Base-by-base conservation (phyloP, 2,329 filamentous ascomycete genomes). In the Fusarium redolens region DNA sequence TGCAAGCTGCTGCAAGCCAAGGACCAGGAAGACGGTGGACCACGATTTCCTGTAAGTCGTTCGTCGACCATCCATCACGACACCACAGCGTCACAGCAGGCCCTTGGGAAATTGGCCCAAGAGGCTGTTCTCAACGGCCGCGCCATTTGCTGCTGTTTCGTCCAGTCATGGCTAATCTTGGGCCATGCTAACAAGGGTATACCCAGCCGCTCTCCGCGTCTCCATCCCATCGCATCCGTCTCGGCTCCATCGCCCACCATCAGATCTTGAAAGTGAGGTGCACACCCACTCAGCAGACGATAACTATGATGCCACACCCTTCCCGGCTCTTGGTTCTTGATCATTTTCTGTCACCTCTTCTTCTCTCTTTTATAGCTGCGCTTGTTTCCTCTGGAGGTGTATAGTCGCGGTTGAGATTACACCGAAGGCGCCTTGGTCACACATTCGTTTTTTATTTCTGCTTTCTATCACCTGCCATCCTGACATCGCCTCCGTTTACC, bases 71-170 rank as follows among this genome's bases (percentile, higher is more conserved):
- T 76, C 50, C 50, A 54, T 40, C 72, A 75, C 68, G 68, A 66
- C 69, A 77, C 61, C 58, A 63, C 73, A 54, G 73, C 73, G 76
- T 78, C 76, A 76, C 66, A 76, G 67, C 62, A 77, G 75, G 74
- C 52, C 51, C 67, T 45, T 61, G 69, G 76, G 76, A 78, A 71
- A 78, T 78, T 77, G 67, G 61, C 72, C 69, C 54, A 59, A 65
- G 62, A 67, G 64, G 62, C 65, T 68, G 48, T 60, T 74, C 68
- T 69, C 65, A 65, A 65, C 61, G 61, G 65, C 74, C 67, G 47
- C 72, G 65, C 75, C 74, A 77, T 77, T 65, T 69, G 56, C 60
- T 71, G 44, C 40, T 30, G 55, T 56, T 69, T 71, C 60, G 52
- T 72, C 71, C 71, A 73, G 65, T 77, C 70, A 69, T 67, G 58